Conservation (phyloP, 2,329 filamentous ascomycete genomes). For the Penicillium occitanis region DNA sequence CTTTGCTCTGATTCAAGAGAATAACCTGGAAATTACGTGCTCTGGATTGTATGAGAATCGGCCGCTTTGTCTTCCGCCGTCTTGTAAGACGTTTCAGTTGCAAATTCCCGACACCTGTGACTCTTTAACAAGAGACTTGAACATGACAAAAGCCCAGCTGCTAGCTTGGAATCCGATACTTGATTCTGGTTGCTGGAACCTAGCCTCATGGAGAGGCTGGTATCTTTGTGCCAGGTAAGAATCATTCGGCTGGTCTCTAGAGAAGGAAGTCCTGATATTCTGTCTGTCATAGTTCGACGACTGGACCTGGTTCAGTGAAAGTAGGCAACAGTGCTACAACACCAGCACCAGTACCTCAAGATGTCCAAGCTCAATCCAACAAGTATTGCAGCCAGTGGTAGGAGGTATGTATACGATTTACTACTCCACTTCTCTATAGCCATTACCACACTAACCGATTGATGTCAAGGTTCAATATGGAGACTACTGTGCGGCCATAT, state of each 20-base stretch:
- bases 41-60: neutral
- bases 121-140: neutral
- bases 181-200: neutral
- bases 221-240: neutral
- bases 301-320: neutral
- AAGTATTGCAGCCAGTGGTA: neutral
- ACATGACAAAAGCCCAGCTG: neutral
- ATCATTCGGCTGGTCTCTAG: neutral
- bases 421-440: neutral
- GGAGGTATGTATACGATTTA: neutral
- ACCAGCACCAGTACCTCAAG: neutral
- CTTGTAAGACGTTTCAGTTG: neutral
- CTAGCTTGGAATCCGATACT: neutral
- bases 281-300: neutral
- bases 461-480: conserved; percentile 9
- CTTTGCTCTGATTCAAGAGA: neutral
- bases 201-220: neutral
- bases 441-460: neutral
- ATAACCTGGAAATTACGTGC: neutral
- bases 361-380: neutral
- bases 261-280: neutral
- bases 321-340: neutral
- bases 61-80: neutral
- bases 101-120: neutral
- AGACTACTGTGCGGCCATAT: conserved; percentile 19